These are phyloP conservation scores for Linum usitatissimum DNA, from an alignment of 345 rosid species.

Conservation along the genomic window DNA sequence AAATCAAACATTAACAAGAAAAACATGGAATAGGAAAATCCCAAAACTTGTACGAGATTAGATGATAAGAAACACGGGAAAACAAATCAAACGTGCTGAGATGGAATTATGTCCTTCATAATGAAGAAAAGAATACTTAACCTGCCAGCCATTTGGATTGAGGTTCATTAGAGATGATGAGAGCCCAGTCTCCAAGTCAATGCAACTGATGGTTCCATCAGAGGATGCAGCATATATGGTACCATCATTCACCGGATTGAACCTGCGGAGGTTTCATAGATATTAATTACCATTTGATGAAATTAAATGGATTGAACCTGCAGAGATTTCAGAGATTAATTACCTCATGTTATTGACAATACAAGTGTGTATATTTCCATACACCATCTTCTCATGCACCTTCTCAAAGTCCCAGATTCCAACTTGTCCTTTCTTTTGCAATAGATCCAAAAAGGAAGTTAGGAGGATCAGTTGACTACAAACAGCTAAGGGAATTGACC, in stretches of 20 bases:
- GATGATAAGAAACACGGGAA: neutral
- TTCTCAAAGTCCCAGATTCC: slow-evolving; percentile 89
- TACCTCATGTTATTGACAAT: slow-evolving; percentile 87
- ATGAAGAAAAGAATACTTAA: slow-evolving; percentile 11
- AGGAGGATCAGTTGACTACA: neutral
- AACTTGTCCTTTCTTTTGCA: slow-evolving; percentile 85
- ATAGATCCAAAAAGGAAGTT: slow-evolving; percentile 7
- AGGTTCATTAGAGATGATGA: slow-evolving; percentile 72
- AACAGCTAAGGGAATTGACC: neutral
- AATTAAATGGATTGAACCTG: slow-evolving; percentile 50
- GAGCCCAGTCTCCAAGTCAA: slow-evolving; percentile 84
- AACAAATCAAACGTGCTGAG: neutral
- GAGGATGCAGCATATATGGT: slow-evolving; percentile 75
- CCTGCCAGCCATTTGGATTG: slow-evolving; percentile 97
- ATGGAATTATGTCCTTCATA: neutral
- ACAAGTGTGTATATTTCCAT: slow-evolving; percentile 67
- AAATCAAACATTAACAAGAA: neutral
- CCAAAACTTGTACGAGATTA: neutral
- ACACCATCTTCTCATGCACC: slow-evolving; percentile 82
- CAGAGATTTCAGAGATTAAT: slow-evolving; percentile 1
- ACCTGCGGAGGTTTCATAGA: slow-evolving; percentile 30
- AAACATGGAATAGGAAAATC: neutral
- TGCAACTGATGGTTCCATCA: slow-evolving; percentile 88
- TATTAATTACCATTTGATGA: neutral
- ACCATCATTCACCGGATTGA: slow-evolving; percentile 68